Evolutionary conservation across 2,329 filamentous ascomycete genomes (phyloP).

Genomic region (Pestalotiopsis sp.): DNA sequence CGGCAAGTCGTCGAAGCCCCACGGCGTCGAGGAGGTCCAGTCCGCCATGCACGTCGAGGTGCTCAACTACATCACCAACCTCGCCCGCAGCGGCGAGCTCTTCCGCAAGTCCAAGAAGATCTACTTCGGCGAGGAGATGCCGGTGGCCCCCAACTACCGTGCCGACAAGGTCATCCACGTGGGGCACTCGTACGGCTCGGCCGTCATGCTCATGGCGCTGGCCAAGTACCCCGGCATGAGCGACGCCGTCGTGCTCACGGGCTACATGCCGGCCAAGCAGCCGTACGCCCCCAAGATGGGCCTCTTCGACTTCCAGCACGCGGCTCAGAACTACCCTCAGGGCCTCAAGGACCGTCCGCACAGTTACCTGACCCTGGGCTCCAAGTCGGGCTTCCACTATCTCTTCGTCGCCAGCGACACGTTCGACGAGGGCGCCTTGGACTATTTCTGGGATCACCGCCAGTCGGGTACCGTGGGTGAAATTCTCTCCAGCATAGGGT

Average conservation of each 20-base stretch:
- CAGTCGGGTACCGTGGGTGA: background rate
- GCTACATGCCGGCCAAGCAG: background rate
- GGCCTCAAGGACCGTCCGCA: background rate
- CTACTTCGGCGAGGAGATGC: background rate
- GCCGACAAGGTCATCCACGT: background rate
- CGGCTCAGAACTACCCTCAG: background rate
- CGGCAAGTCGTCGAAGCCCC: constrained; percentile 35
- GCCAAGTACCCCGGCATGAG: background rate
- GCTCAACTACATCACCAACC: constrained; percentile 35
- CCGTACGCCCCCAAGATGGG: background rate
- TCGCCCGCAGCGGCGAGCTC: constrained; percentile 35
- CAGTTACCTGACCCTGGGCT: background rate
- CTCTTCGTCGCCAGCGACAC: background rate
- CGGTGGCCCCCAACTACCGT: background rate
- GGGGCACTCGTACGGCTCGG: background rate
- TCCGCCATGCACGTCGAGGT: constrained; percentile 38
- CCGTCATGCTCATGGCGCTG: background rate
- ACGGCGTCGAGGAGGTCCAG: constrained; percentile 41
- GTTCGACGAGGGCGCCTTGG: background rate
- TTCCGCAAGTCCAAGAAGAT: constrained; percentile 4
- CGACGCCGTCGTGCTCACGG: background rate
- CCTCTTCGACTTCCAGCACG: background rate
- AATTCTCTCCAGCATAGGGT: background rate
- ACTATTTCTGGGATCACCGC: background rate
- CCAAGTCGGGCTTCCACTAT: background rate